These are phyloP conservation scores for Paraurostyla sp. DNA, from an alignment of 73 alveolate species.

Conservation along the genomic window DNA sequence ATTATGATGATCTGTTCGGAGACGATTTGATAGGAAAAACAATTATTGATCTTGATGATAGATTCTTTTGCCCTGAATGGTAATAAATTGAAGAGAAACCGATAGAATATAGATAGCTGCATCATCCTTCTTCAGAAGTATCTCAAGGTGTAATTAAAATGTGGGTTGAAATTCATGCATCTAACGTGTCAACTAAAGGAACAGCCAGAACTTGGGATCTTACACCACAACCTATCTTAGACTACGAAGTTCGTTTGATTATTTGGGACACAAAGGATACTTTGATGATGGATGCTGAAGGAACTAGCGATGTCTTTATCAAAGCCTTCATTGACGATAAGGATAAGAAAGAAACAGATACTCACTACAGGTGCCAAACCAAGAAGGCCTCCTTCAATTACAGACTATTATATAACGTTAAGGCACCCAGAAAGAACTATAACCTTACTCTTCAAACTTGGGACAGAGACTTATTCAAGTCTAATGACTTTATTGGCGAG, in stretches of 20 bases:
- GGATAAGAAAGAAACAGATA: constrained; percentile 84
- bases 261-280: constrained; percentile 92
- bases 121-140: constrained; percentile 76
- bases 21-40: constrained; percentile 95
- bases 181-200: not conserved
- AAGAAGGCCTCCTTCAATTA: constrained; percentile 89
- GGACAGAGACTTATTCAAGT: constrained; percentile 93
- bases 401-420: constrained; percentile 86
- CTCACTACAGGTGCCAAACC: constrained; percentile 86
- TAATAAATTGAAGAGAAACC: constrained; percentile 86
- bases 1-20: constrained; percentile 84
- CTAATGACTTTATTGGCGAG: constrained; percentile 94
- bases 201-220: constrained; percentile 71
- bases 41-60: constrained; percentile 87
- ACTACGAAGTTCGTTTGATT: constrained; percentile 91
- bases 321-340: constrained; percentile 82
- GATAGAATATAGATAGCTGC: constrained; percentile 85
- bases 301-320: constrained; percentile 87
- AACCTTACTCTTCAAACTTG: constrained; percentile 83
- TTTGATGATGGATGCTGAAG: constrained; percentile 86
- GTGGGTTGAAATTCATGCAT: constrained; percentile 88
- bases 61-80: constrained; percentile 90
- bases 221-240: constrained; percentile 87
- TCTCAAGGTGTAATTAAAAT: constrained; percentile 82
- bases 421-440: constrained; percentile 62